Base-by-base conservation (phyloP, 768 basidiomycete genomes). In the Chalciporus piperatus region DNA sequence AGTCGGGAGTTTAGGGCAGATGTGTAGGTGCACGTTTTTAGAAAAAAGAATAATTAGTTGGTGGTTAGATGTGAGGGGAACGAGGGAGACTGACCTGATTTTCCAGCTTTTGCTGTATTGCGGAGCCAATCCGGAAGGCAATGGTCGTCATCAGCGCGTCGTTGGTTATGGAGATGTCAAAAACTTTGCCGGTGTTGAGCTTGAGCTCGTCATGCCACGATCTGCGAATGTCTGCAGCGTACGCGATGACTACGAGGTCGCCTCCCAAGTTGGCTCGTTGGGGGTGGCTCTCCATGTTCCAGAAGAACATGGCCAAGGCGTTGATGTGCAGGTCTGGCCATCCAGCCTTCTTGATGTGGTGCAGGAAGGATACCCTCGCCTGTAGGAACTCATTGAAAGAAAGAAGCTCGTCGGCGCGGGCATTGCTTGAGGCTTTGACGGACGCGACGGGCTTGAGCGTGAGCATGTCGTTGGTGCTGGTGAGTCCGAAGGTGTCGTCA, bases 311-410 rank as follows among this genome's bases (percentile, higher is more conserved):
- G 0, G 47, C 45, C 0, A 59, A 23, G 12, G 50, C 16, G 6
- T 59, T n/a, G 1, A 59, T 13, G 13, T 49, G 28, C 8, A 7
- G 33, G 1, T 19, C 9, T 1, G 42, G 41, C 56, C 56, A 54
- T 1, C 14, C 5, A 0, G 38, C 41, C 0, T 28, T 16, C 4
- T 44, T 27, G 13, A 58, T 30, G 7, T 53, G 12, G 1, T 46
- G 6, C 0, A 57, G 41, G 45, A 40, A 57, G 9, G 13, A 25
- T 9, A 52, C 56, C 10, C 59, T 60, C 0, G 55, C 68, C 0
- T 59, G 32, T 0, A 57, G 27, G 17, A 68, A 57, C 5, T 68
- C 58, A 0, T 17, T 10, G 50, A 61, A 62, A 2, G 55, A n/a
- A 11, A 69, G 56, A 0, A 62, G 40, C 1, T 57, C 50, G 51